phyloP scores from a whole-genome alignment of 495 filamentous ascomycete species.

The Penicillium robsamsonii region DNA sequence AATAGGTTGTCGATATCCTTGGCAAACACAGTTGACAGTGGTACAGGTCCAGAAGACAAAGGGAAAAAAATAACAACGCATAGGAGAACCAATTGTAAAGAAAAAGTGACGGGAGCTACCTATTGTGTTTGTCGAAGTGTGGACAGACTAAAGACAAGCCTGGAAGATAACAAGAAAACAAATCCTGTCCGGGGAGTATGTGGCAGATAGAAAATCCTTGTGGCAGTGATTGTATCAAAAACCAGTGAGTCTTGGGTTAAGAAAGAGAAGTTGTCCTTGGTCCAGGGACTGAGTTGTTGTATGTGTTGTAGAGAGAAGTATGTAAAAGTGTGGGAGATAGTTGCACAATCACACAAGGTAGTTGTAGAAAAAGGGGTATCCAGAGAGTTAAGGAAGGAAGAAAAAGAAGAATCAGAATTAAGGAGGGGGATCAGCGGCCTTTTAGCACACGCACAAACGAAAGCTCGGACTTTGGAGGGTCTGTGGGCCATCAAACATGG shows the following conservation, averaged over 20 bases:
- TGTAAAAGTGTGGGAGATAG: slow-evolving; percentile 7
- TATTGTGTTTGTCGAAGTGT: slow-evolving; percentile 36
- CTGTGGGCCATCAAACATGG: slow-evolving; percentile 29
- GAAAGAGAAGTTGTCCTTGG: slow-evolving; percentile 27
- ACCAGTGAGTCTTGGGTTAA: slow-evolving; percentile 22
- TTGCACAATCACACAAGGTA: slow-evolving; percentile 1
- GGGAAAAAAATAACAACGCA: slow-evolving; percentile 23
- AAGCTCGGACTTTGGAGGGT: slow-evolving; percentile 18
- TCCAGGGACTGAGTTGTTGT: slow-evolving; percentile 29
- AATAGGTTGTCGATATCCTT: slow-evolving; percentile 22
- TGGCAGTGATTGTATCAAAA: slow-evolving; percentile 20
- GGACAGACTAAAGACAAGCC: slow-evolving; percentile 36
- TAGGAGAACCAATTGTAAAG: slow-evolving; percentile 23
- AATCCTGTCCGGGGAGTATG: slow-evolving; percentile 41
- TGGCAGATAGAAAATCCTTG: slow-evolving; percentile 28
- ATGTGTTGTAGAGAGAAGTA: slow-evolving; percentile 7
- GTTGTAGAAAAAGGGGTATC: slow-evolving; percentile 19
- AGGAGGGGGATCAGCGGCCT: slow-evolving; percentile 29
- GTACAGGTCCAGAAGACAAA: slow-evolving; percentile 29
- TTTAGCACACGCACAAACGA: slow-evolving; percentile 22
- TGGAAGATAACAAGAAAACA: slow-evolving; percentile 37
- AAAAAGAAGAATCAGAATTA: slow-evolving; percentile 18
- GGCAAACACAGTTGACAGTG: slow-evolving; percentile 12
- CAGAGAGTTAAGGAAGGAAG: slow-evolving; percentile 24
- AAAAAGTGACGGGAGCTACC: slow-evolving; percentile 47